Conservation (phyloP, 1,284 basidiomycete species). For the Phenoliferia sp. region DNA sequence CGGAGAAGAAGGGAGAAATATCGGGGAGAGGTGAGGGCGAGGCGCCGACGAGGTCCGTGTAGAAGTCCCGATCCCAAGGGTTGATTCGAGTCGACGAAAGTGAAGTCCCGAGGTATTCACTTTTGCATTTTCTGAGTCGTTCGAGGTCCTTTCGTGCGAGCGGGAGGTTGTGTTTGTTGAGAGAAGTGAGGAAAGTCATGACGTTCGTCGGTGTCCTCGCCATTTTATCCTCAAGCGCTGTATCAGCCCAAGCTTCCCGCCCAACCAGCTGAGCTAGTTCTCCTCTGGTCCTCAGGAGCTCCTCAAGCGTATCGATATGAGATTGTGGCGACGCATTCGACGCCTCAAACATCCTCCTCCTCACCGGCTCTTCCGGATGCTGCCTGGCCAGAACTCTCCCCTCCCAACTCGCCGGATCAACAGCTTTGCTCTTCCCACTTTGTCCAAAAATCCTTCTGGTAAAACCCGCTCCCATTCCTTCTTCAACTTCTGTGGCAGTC, state of each 20-base stretch:
- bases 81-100: conserved; percentile 50
- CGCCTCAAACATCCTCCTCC: conserved; percentile 22
- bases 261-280: conserved; percentile 77
- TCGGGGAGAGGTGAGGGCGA: conserved; percentile 44
- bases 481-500: conserved; percentile 32
- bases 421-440: conserved; percentile 2
- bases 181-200: conserved; percentile 68
- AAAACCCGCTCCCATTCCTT: conserved; percentile 14
- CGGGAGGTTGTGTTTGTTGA: conserved; percentile 69
- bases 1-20: conserved; percentile 62
- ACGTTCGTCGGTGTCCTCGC: conserved; percentile 86
- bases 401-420: conserved; percentile 26
- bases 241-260: conserved; percentile 71
- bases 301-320: conserved; percentile 68
- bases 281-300: conserved; percentile 66
- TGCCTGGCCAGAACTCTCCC: conserved; percentile 29
- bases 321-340: conserved; percentile 47
- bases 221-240: conserved; percentile 89
- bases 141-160: conserved; percentile 67
- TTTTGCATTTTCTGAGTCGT: conserved; percentile 67
- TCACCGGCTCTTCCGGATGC: conserved; percentile 17
- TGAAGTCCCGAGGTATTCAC: conserved; percentile 52
- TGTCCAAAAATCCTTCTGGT: conserved; percentile 12
- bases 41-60: conserved; percentile 39
- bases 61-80: conserved; percentile 91